phyloP scores from a whole-genome alignment of 1,284 basidiomycete genomes.

The Golubevia pallescens region DNA sequence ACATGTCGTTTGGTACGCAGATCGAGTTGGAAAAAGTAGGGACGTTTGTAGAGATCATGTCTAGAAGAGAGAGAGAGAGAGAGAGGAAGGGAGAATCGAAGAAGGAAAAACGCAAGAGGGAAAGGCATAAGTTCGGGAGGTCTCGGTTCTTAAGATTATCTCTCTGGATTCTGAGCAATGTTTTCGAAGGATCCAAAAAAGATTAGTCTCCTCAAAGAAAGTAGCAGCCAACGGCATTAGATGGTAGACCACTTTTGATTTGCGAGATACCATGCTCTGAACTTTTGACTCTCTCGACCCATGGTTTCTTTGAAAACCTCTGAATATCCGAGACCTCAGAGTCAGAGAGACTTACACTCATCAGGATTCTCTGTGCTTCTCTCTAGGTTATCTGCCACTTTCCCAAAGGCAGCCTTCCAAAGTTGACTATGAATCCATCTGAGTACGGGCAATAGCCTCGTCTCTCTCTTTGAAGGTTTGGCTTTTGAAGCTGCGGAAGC shows the following conservation, averaged over 20 bases:
- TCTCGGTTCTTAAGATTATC: no score
- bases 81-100: background rate
- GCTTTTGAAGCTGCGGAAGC: no score
- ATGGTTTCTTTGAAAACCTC: no score
- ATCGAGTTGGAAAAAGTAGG: conserved; percentile 88
- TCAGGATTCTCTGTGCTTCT: conserved; percentile 93
- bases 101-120: background rate
- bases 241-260: no score
- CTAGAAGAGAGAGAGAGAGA: conserved; percentile 67
- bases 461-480: conserved; percentile 43
- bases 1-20: conserved; percentile 91
- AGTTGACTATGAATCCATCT: conserved; percentile 70
- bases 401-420: conserved; percentile 91
- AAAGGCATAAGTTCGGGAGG: background rate
- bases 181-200: no score
- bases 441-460: conserved; percentile 44
- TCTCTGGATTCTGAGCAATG: no score
- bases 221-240: no score
- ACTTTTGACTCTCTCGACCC: no score
- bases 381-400: conserved; percentile 90
- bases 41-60: conserved; percentile 98
- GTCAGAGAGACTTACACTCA: conserved; percentile 83
- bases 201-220: no score
- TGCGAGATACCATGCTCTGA: no score
- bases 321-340: no score